phyloP scores from a whole-genome alignment of 2,329 filamentous ascomycete genomes.

The Juglanconis juglandina region DNA sequence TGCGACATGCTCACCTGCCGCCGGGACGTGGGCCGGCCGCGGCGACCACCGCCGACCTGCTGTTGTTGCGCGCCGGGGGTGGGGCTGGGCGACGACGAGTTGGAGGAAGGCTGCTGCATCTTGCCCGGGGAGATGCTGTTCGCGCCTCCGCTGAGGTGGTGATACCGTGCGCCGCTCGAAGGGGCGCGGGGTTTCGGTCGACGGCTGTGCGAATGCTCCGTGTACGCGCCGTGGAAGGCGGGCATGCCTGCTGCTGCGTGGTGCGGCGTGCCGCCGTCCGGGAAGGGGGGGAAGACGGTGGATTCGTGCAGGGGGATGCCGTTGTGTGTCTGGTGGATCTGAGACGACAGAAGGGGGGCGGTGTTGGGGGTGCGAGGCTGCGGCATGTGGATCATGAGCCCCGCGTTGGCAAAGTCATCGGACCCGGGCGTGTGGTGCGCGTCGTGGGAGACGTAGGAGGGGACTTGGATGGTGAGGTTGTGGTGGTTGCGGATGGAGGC shows the following conservation, averaged over 20 bases:
- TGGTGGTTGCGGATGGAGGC: conserved; percentile 8
- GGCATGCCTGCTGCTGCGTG: conserved; percentile 16
- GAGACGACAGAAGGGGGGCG: conserved; percentile 32
- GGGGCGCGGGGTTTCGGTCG: conserved; percentile 48
- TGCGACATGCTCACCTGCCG: conserved; percentile 1
- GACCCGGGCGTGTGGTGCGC: conserved; percentile 1
- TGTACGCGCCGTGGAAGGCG: conserved; percentile 6
- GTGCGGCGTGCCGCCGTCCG: conserved; percentile 7
- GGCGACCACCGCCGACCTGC: conserved; percentile 26
- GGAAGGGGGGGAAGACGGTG: conserved; percentile 13
- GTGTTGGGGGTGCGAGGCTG: conserved; percentile 39
- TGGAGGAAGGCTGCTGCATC: conserved; percentile 29
- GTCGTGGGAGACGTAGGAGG: conserved; percentile 14
- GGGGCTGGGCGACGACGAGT: conserved; percentile 12
- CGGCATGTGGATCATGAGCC: conserved; percentile 55
- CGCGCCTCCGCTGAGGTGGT: conserved; percentile 33
- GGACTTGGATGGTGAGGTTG: conserved; percentile 18
- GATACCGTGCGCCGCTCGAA: conserved; percentile 51
- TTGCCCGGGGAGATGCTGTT: conserved; percentile 40
- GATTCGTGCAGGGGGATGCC: conserved; percentile 18
- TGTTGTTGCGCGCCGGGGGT: conserved; percentile 21
- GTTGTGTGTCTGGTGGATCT: conserved; percentile 30
- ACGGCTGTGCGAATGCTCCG: conserved; percentile 16
- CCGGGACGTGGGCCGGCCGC: conserved; percentile 30
- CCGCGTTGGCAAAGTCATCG: conserved; percentile 29